Base-by-base conservation (phyloP, 192 early-diverging fungal species). In the Coemansia sp. region DNA sequence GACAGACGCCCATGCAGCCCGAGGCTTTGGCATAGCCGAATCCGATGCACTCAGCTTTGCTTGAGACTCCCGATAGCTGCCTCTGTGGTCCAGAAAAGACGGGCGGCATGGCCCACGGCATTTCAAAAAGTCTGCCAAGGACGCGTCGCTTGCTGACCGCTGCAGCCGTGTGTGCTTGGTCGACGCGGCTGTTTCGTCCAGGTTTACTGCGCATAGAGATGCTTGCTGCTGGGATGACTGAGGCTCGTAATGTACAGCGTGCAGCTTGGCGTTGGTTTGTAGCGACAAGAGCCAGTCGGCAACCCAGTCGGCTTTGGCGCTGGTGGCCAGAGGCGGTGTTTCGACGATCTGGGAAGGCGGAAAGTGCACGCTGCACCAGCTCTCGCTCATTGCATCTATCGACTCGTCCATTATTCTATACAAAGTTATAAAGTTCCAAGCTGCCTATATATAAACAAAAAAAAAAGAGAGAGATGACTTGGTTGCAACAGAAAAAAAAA, bases 71-170 rank as follows among this genome's bases (percentile, higher is more conserved):
- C 30, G 49, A 10, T 37, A 30, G 40, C 47, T 47, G 3, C 12
- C 3, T n/a, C 9, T 17, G 14, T 20, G 60, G 53, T 68, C 52
- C 11, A 68, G 38, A 31, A 75, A 75, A 5, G 71, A 68, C 2
- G 71, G 71, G n/a, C 65, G 55, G 20, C 51, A 62, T 10, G 57
- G 56, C 14, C 40, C 42, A 4, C 45, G 31, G 48, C 71, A 74
- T 7, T 40, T 17, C 5, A 75, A 46, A 44, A 75, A 75, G 30
- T 75, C 71, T 1, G 41, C 56, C 30, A 75, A 32, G 23, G 71
- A 75, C 8, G 46, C 56, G 11, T 67, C 56, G 55, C 71, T 66
- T 30, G 48, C 28, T 36, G 65, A 51, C 43, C 50, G 49, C 52
- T n/a, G 40, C 28, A 3, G 52, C 17, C 18, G 0, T 11, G 8